Conservation (phyloP, 495 filamentous ascomycete genomes). For the Hypomontagnella submonticulosa region DNA sequence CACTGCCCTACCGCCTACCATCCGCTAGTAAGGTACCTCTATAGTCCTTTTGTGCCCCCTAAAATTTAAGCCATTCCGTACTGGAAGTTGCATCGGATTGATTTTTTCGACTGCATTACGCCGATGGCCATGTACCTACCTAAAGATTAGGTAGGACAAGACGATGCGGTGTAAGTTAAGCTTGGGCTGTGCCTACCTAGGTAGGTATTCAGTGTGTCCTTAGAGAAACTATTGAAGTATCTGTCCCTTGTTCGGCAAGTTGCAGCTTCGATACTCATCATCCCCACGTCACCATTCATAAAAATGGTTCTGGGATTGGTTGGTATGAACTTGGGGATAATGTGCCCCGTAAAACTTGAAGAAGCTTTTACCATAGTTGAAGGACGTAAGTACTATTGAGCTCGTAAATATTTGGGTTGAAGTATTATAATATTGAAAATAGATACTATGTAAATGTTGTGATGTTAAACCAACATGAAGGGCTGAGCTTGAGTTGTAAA, state of each 20-base stretch:
- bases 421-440: no score
- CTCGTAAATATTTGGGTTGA: no score
- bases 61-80: neutral
- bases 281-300: constrained; percentile 16
- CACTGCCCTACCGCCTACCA: constrained; percentile 8
- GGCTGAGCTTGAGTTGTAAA: no score
- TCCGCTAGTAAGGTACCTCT: neutral
- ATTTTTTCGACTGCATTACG: constrained; percentile 11
- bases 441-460: no score
- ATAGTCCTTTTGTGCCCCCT: no score
- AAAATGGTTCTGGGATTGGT: neutral
- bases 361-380: no score
- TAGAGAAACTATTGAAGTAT: constrained; percentile 12
- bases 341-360: no score
- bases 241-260: constrained; percentile 22
- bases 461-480: no score
- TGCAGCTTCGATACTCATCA: constrained; percentile 26
- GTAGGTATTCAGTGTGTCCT: neutral
- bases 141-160: neutral
- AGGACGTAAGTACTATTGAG: no score
- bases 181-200: no score
- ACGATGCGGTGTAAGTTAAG: neutral
- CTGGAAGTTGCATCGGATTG: constrained; percentile 12
- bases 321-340: neutral
- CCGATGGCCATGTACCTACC: constrained; percentile 11